Percentiles rank a stretch among this genome's conserved stretches.
phyloP scores from a whole-genome alignment of 306 rosid genomes.

The Gillenia trifoliata region DNA sequence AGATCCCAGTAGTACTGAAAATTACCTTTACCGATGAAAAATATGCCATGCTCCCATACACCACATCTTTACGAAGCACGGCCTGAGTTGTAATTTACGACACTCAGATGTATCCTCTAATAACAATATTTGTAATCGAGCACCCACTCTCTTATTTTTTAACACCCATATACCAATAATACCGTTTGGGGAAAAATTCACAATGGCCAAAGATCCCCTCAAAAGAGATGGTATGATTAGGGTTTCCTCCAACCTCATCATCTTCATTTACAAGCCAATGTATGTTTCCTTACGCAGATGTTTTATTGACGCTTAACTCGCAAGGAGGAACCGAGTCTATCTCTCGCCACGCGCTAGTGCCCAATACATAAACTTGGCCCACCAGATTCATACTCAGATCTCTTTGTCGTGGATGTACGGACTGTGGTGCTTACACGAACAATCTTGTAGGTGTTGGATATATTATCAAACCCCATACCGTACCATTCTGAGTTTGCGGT shows the following conservation, averaged over 20 bases:
- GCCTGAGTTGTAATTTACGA: too few species aligned
- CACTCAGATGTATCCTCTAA: too few species aligned
- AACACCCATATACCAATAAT: neutral
- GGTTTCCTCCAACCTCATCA: too few species aligned
- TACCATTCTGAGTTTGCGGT: neutral
- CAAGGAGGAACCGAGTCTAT: conserved; percentile 5
- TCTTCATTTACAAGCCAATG: neutral
- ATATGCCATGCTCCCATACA: neutral
- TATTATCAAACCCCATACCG: neutral
- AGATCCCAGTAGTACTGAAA: neutral
- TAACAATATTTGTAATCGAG: neutral
- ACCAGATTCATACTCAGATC: neutral
- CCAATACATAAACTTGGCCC: neutral
- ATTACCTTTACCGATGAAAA: too few species aligned
- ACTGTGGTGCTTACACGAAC: neutral
- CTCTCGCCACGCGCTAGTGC: neutral
- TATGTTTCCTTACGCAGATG: neutral
- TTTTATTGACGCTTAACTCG: neutral
- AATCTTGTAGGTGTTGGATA: neutral
- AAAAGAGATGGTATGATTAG: neutral
- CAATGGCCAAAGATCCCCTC: neutral
- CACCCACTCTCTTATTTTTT: neutral
- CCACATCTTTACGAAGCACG: neutral
- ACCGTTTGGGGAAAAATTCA: accelerated
- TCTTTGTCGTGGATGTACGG: too few species aligned